Evolutionary conservation across 805 yeast genomes (phyloP).

Genomic region (Sungouiozyma ichnusensis): DNA sequence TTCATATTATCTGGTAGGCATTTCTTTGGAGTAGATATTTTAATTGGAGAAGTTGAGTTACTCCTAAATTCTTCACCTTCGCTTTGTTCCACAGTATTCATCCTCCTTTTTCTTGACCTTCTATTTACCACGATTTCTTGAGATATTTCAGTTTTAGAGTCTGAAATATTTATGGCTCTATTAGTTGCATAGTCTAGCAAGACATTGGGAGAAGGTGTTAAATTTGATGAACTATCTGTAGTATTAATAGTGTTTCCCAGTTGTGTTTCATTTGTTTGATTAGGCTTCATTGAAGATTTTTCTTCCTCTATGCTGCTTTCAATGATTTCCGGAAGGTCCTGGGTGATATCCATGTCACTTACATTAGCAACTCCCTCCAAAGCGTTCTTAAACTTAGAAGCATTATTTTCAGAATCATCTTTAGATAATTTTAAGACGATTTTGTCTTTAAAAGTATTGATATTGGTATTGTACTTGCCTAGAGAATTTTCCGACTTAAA

Average conservation of each 20-base stretch:
- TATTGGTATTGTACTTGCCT: background rate
- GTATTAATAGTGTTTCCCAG: no score
- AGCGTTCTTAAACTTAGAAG: background rate
- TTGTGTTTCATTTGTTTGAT: background rate
- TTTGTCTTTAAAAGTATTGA: background rate
- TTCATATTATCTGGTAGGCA: background rate
- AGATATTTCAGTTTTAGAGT: constrained; percentile 7
- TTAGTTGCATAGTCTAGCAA: background rate
- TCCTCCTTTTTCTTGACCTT: constrained; percentile 5
- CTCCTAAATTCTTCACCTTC: constrained; percentile 5
- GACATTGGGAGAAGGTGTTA: background rate
- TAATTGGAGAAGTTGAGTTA: constrained; percentile 3
- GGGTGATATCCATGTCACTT: constrained; percentile 3
- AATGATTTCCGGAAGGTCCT: constrained; percentile 13
- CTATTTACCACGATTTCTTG: constrained; percentile 11
- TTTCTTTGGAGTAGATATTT: constrained; percentile 1
- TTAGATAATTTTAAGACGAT: background rate
- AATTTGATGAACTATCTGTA: background rate
- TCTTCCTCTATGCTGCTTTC: constrained; percentile 3
- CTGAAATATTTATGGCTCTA: background rate
- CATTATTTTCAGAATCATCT: background rate
- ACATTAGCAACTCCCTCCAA: background rate
- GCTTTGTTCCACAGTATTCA: constrained; percentile 4
- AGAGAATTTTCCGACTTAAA: background rate
- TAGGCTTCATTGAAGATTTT: background rate